Evolutionary conservation across 163 green algal species (phyloP).

Genomic region (Chlamydomonas reinhardtii): DNA sequence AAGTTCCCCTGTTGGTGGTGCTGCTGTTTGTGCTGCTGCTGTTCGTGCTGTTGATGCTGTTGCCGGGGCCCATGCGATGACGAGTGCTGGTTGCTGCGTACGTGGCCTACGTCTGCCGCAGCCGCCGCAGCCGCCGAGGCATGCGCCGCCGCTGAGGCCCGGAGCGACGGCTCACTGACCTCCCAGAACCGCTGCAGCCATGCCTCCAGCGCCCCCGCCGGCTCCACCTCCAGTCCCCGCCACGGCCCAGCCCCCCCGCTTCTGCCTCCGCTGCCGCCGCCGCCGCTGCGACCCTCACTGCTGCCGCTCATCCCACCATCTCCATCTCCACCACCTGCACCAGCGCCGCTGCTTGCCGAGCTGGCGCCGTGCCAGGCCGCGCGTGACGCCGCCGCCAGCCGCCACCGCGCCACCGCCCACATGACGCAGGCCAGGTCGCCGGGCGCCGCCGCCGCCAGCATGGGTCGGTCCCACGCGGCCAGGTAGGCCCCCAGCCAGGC

Average conservation of each 20-base stretch:
- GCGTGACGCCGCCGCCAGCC: not conserved
- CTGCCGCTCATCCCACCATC: not conserved
- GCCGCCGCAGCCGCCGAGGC: not conserved
- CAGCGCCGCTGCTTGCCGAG: not conserved
- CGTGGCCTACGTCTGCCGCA: too few species aligned
- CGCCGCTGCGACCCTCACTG: not conserved
- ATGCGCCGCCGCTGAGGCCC: not conserved
- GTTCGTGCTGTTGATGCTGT: not conserved
- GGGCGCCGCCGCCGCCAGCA: not conserved
- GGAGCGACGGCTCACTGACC: not conserved
- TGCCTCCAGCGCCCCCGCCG: not conserved
- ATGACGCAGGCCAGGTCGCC: slow-evolving; percentile 10
- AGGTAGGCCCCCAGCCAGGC: slow-evolving; percentile 31
- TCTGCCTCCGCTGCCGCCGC: not conserved
- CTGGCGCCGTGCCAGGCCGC: not conserved
- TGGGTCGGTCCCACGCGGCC: not conserved
- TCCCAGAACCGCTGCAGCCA: slow-evolving; percentile 36
- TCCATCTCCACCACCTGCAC: not conserved
- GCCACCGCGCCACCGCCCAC: slow-evolving; percentile 28
- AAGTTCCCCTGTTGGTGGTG: too few species aligned
- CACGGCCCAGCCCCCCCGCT: too few species aligned
- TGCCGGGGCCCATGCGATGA: too few species aligned
- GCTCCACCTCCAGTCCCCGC: too few species aligned
- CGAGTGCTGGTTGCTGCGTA: too few species aligned
- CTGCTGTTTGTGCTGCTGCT: not conserved